Base-by-base conservation (phyloP, 176 grass and related monocot species). In the Pharus latifolius region DNA sequence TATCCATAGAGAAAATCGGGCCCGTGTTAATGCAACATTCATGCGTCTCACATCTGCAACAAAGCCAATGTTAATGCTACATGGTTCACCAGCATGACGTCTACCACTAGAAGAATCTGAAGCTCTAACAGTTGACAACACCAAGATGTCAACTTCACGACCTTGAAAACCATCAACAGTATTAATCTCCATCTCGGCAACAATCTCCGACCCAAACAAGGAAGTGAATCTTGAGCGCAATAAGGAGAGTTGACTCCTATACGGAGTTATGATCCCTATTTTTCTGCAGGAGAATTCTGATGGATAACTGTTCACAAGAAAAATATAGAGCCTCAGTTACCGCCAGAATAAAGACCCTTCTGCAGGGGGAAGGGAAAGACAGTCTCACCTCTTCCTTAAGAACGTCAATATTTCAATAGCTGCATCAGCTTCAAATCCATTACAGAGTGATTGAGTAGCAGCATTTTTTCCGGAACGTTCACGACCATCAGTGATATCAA, bases 121-220 rank as follows among this genome's bases (percentile, higher is more conserved):
- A 60, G 94, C 87, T 74, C 94, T 93, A 70, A 98, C 94, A 70
- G 94, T 98, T 77, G 89, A 98, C 52, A 98, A 74, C 24, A 98
- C 33, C 61, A 98, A 77, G 48, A 98, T 98, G 65, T 98, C 94
- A 66, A 98, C 89, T 80, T 98, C 94, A 66, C 94, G 94, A 29
- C 94, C 94, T 93, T 98, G 94, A 84, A 98, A 98, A 60, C 94
- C 94, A 78, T 98, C 89, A 63, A 98, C 87, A 25, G 94, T 98
- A 51, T 93, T 98, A 19, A 98, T 80, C 78, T 98, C 94, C 84
- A 90, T 93, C 30, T 93, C 94, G 70, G 83, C 75, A 83, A 90
- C 74, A 70, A 84, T 70, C 64, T 98, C 94, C 43, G 89, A 67
- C n/a, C 89, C 89, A 83, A 98, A 93, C 55, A 41, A 70, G 34